These are phyloP conservation scores for Xylariaceae sp. DNA, from an alignment of 2,329 filamentous ascomycete genomes.

Conservation along the genomic window DNA sequence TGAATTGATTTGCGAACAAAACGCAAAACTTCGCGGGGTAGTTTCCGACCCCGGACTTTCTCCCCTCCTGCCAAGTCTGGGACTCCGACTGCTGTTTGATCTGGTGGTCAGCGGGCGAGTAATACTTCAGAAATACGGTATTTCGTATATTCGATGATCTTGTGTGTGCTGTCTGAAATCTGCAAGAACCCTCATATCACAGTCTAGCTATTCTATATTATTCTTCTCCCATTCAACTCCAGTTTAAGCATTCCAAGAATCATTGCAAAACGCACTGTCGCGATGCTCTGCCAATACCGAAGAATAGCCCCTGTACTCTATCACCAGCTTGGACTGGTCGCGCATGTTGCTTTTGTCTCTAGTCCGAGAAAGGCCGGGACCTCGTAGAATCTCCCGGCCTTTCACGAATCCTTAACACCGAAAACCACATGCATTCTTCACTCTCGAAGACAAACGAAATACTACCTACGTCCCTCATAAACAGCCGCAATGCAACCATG, in stretches of 20 bases:
- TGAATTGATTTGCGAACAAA: neutral
- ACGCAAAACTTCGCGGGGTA: neutral
- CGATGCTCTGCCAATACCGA: neutral
- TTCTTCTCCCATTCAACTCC: neutral
- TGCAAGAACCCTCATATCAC: too few relatives aligned
- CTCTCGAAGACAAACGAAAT: neutral
- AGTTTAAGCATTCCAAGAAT: neutral
- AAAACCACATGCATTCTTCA: constrained; percentile 1
- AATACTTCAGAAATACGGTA: too few relatives aligned
- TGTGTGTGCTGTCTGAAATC: too few relatives aligned
- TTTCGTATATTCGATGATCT: too few relatives aligned
- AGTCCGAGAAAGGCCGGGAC: neutral
- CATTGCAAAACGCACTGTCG: neutral
- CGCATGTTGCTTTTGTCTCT: neutral
- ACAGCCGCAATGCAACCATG: constrained; percentile 15
- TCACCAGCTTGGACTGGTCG: neutral
- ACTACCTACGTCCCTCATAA: constrained; percentile 1
- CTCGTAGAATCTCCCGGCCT: neutral
- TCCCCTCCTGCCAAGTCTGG: too few relatives aligned
- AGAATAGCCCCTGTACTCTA: too few relatives aligned
- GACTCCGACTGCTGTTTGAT: too few relatives aligned
- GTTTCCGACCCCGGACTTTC: too few relatives aligned
- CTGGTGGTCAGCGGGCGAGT: too few relatives aligned
- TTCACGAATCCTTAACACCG: neutral
- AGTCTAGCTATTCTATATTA: neutral